These are phyloP conservation scores for Cladorrhinum sp. DNA, from an alignment of 2,329 filamentous ascomycete species.

Conservation along the genomic window DNA sequence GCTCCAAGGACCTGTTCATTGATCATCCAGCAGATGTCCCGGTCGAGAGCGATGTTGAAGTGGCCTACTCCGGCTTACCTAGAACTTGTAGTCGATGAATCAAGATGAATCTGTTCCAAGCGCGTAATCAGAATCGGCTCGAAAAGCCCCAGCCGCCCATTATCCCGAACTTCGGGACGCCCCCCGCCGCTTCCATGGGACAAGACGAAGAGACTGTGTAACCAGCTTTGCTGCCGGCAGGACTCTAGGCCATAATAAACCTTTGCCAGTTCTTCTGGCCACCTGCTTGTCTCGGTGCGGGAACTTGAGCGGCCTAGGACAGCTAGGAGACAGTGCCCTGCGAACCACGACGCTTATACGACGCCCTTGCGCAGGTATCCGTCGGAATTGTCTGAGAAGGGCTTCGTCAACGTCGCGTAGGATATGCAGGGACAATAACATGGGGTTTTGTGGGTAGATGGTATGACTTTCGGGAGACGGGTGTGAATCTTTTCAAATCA, in stretches of 20 bases:
- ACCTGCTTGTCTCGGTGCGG: not conserved
- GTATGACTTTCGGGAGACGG: not conserved
- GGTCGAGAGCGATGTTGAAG: not conserved
- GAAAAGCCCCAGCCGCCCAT: not conserved
- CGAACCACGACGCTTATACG: not conserved
- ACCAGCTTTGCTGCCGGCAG: not conserved
- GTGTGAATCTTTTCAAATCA: not conserved
- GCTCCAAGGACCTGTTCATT: not conserved
- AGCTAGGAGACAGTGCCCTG: not conserved
- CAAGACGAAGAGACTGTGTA: not conserved
- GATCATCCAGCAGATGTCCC: not conserved
- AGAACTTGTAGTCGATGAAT: too few species aligned
- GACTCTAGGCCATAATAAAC: not conserved
- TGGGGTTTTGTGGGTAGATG: not conserved
- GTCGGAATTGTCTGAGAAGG: not conserved
- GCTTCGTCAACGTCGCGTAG: not conserved
- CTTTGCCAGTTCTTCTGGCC: not conserved
- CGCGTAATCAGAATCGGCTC: not conserved
- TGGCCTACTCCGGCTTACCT: not conserved
- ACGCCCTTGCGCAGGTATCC: not conserved
- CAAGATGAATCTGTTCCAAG: too few species aligned
- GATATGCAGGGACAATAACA: not conserved
- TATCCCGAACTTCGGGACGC: not conserved
- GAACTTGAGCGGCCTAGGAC: not conserved
- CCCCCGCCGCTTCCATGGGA: not conserved